Base-by-base conservation (phyloP, 2,329 filamentous ascomycete genomes). In the Fusarium temperatum region DNA sequence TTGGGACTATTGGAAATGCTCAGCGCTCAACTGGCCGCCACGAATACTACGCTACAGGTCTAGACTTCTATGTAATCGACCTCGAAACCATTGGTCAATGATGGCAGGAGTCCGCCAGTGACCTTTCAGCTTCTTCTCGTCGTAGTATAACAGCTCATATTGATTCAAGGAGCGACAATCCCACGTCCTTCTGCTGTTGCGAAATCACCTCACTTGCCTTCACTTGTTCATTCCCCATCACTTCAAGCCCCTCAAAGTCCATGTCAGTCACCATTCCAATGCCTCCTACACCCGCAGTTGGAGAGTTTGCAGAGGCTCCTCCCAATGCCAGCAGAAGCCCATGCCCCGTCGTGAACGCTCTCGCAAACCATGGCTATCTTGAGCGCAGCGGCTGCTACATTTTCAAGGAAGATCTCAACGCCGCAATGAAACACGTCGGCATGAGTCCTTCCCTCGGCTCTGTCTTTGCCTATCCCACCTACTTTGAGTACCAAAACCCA, bases 351-450 rank as follows among this genome's bases (percentile, higher is more conserved):
- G 66, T 60, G 22, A 68, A 68, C 24, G 66, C 66, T 30, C 62
- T 68, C 1, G 66, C 66, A 30, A 68, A 68, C 53, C 66, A 68
- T 65, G 66, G 66, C 41, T 68, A 68, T 17, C 45, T 68, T 47
- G 62, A 68, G 18, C 66, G 66, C 12, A 65, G 62, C 12, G 66
- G 66, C 9, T 13, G 28, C 5, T 18, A 36, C 3, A 68, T 68
- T 39, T 39, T 50, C 39, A 58, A 59, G 47, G 44, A 55, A 5
- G 61, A 68, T 18, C 65, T 68, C 41, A 68, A 59, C 5, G 61
- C 65, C 10, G 58, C 65, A 5, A 68, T 68, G 65, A 35, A 38
- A 17, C 61, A 68, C 8, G 65, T 68, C n/a, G 65, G 65, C 20
- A 68, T 68, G 65, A 68, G 65, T 20, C 39, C 61, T 20, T 54